Evolutionary conservation across 495 filamentous ascomycete genomes (phyloP).

Genomic region (Neurospora discreta): DNA sequence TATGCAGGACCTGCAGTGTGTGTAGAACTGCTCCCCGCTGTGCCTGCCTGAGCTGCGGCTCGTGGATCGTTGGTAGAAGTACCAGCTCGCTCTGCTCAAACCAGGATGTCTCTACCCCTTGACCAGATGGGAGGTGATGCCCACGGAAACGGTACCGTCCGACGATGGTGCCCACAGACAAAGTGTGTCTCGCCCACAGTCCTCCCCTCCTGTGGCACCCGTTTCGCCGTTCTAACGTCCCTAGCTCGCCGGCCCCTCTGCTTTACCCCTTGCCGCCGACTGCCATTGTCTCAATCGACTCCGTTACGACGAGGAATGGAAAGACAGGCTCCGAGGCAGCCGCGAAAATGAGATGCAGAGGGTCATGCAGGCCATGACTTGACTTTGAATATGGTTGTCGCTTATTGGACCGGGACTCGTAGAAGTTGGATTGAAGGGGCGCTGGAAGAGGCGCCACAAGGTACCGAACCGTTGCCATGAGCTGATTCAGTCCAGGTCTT

Average conservation of each 20-base stretch:
- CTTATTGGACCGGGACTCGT: background rate
- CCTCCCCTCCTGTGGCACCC: background rate
- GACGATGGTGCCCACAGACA: background rate
- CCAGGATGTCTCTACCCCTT: background rate
- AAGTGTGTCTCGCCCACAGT: background rate
- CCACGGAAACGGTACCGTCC: background rate
- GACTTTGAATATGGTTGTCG: background rate
- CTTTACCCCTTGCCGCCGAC: background rate
- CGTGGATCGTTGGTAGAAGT: background rate
- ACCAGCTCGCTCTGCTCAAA: background rate
- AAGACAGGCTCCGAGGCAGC: background rate
- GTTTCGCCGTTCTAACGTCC: background rate
- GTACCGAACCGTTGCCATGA: background rate
- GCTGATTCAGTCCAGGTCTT: background rate
- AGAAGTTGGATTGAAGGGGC: background rate
- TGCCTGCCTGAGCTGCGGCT: background rate
- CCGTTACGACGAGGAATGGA: background rate
- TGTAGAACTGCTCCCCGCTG: background rate
- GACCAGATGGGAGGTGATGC: background rate
- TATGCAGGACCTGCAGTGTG: background rate
- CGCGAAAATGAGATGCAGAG: background rate
- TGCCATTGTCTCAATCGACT: background rate
- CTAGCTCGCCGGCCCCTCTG: background rate
- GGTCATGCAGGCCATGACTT: background rate
- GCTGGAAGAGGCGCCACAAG: background rate